Evolutionary conservation across 1,284 basidiomycete genomes (phyloP).

Genomic region (Ustilago esculenta): DNA sequence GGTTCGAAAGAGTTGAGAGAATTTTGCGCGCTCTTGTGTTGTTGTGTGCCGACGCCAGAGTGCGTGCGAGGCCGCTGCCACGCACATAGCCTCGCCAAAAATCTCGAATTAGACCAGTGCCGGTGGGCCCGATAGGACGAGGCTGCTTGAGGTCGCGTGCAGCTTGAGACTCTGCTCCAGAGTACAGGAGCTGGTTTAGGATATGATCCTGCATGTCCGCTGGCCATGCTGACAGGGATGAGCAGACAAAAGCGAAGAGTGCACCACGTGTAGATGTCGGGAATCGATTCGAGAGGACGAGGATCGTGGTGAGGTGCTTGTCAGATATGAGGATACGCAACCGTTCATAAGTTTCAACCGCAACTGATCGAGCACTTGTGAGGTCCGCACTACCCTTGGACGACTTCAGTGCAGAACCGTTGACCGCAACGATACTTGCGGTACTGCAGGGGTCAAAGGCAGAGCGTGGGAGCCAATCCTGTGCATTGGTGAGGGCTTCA

Average conservation of each 20-base stretch:
- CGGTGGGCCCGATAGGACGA: conserved; percentile 20
- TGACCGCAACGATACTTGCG: not conserved
- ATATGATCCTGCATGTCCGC: conserved; percentile 34
- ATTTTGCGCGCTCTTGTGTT: conserved; percentile 36
- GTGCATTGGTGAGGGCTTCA: conserved; percentile 50
- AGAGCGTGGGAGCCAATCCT: conserved; percentile 44
- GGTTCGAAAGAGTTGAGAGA: conserved; percentile 18
- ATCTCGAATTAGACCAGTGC: conserved; percentile 57
- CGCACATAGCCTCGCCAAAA: conserved; percentile 64
- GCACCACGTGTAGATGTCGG: conserved; percentile 51
- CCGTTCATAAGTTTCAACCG: conserved; percentile 43
- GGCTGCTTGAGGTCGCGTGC: conserved; percentile 1
- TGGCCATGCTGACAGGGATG: conserved; percentile 57
- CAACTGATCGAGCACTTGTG: not conserved
- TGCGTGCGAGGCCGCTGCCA: conserved; percentile 42
- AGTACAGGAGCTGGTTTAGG: conserved; percentile 46
- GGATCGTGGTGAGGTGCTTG: conserved; percentile 48
- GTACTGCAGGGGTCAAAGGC: conserved; percentile 14
- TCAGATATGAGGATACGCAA: conserved; percentile 50
- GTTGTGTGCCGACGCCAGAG: conserved; percentile 33
- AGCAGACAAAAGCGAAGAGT: conserved; percentile 58
- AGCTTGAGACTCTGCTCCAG: conserved; percentile 9
- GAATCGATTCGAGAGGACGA: conserved; percentile 53
- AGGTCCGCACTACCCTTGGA: not conserved
- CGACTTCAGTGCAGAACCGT: not conserved